A percentile compares a stretch with the other conserved stretches of the same genome.
Conservation (phyloP, 129 eudicot species). For the Flaveria linearis region DNA sequence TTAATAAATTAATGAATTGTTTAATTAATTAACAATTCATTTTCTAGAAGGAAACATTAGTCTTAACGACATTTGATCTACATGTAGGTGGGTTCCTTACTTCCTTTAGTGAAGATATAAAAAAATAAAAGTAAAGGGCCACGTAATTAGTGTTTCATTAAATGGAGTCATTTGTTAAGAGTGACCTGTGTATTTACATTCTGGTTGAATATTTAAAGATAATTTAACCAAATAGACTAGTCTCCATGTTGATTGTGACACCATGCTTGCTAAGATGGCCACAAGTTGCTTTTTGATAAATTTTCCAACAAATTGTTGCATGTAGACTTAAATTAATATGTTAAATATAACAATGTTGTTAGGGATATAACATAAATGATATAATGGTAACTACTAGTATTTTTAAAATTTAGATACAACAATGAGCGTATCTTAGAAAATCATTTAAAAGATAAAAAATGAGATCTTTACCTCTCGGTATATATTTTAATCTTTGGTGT, state of each 20-base stretch:
- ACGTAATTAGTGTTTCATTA: constrained; percentile 22
- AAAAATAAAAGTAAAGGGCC: background rate
- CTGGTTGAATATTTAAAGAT: constrained; percentile 8
- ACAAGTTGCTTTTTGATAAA: background rate
- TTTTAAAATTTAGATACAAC: too few species aligned
- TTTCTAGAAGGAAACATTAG: constrained; percentile 28
- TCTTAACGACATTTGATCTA: constrained; percentile 46
- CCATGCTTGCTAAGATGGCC: constrained; percentile 17
- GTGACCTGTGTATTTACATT: constrained; percentile 30
- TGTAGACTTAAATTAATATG: background rate
- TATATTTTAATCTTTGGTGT: too few species aligned
- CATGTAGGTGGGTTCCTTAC: constrained; percentile 16
- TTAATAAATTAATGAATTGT: background rate
- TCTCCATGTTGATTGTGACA: constrained; percentile 22
- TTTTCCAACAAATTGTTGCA: background rate
- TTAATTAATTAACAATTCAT: constrained; percentile 3
- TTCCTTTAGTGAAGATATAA: background rate
- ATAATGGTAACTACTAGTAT: too few species aligned
- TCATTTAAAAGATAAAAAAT: background rate
- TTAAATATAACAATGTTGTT: background rate
- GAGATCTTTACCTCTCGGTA: too few species aligned
- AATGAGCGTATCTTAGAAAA: background rate
- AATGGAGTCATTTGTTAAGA: constrained; percentile 27
- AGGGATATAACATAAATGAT: background rate
- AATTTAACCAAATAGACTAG: constrained; percentile 22